A percentile compares a stretch with the other conserved stretches of the same genome.
Evolutionary conservation across 768 basidiomycete genomes (phyloP).

Genomic region (Boletellus ananas): DNA sequence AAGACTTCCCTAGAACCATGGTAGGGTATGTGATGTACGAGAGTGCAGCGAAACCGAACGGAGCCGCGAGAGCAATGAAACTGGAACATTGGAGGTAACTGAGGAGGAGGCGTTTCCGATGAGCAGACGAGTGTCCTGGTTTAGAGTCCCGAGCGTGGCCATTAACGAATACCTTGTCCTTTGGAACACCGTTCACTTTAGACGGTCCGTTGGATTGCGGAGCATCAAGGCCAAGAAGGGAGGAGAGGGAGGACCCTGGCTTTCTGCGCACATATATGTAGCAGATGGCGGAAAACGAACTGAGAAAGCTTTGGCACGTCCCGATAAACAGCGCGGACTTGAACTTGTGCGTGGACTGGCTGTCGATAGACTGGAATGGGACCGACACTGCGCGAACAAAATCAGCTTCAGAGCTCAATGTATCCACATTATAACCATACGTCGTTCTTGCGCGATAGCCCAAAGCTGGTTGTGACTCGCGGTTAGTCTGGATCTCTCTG

Average conservation of each 20-base stretch:
- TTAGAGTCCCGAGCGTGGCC: constrained; percentile 24
- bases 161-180: constrained; percentile 37
- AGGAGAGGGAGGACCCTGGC: constrained; percentile 46
- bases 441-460: constrained; percentile 92
- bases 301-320: constrained; percentile 78
- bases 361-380: constrained; percentile 71
- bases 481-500: constrained; percentile 1
- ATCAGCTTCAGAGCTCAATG: background rate
- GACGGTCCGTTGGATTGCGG: constrained; percentile 24
- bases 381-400: constrained; percentile 59
- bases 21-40: constrained; percentile 97
- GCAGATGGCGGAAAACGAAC: constrained; percentile 69
- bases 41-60: constrained; percentile 93
- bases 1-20: constrained; percentile 98
- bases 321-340: constrained; percentile 82
- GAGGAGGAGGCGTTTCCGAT: constrained; percentile 51
- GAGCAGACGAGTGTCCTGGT: constrained; percentile 28
- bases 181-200: constrained; percentile 22
- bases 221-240: constrained; percentile 57
- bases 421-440: constrained; percentile 41
- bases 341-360: constrained; percentile 65
- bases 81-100: constrained; percentile 80
- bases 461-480: constrained; percentile 51
- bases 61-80: constrained; percentile 87
- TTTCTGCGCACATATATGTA: constrained; percentile 69